Evolutionary conservation across 1,284 basidiomycete genomes (phyloP).

Genomic region (Ustilago lituana): DNA sequence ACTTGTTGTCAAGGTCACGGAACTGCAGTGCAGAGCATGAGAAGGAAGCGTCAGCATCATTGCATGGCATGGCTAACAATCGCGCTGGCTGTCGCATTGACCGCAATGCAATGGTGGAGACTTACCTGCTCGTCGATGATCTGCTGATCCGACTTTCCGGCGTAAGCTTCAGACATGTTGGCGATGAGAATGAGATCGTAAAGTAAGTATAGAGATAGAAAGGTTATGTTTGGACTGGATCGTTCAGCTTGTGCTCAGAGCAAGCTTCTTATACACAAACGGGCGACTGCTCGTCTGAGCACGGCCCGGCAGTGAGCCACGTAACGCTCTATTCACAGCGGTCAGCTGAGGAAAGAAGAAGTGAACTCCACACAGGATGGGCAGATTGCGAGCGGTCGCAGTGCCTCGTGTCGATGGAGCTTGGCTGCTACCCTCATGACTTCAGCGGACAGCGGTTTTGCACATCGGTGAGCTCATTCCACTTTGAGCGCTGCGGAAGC

Average conservation of each 20-base stretch:
- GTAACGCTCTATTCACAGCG: too few species aligned
- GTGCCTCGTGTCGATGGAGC: too few species aligned
- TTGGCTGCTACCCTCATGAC: constrained; percentile 7
- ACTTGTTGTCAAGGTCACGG: constrained; percentile 44
- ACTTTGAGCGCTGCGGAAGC: too few species aligned
- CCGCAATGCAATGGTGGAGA: too few species aligned
- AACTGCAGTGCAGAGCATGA: constrained; percentile 10
- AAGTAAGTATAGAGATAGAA: too few species aligned
- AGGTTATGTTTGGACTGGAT: too few species aligned
- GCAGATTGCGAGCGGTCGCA: too few species aligned
- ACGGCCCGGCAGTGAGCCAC: too few species aligned
- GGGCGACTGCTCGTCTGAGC: too few species aligned
- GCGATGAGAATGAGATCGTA: background rate
- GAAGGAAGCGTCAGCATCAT: background rate
- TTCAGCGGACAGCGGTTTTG: constrained; percentile 11
- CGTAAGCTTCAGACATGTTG: constrained; percentile 58
- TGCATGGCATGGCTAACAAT: background rate
- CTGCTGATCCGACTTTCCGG: constrained; percentile 55
- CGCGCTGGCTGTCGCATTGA: too few species aligned
- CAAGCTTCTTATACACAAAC: constrained; percentile 5
- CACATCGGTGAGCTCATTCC: constrained; percentile 21
- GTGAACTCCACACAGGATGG: too few species aligned
- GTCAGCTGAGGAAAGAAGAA: too few species aligned
- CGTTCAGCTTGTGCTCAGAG: background rate
- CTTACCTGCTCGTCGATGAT: constrained; percentile 57